Base-by-base conservation (phyloP, 805 yeast species). In the Lachancea dasiensis region DNA sequence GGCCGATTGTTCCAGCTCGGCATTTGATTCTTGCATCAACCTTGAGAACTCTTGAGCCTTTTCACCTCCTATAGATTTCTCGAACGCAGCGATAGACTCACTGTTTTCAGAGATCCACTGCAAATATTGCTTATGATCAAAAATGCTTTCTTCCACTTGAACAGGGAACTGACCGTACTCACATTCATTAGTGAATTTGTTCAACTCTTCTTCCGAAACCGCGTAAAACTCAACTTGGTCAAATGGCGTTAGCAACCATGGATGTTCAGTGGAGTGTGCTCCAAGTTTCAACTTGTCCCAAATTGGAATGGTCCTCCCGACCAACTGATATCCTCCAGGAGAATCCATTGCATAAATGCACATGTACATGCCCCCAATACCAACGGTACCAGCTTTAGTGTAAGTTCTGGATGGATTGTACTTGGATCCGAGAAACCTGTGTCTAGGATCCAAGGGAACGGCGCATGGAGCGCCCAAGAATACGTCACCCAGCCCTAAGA, bases 391-490 rank as follows among this genome's bases (percentile, higher is more conserved):
- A 57, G 86, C 86, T 27, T 96, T 95, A 2, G 98, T 90, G 68
- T 73, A 89, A 1, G 97, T 86, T 69, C 98, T 77, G 10, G 96
- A 84, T 27, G 98, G 98, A 59, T 90, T 90, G 67, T 90, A 92
- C 65, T 90, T 90, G 21, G 95, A 74, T 27, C 97, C 98, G 40
- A 90, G 67, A 43, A 87, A 73, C 54, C 97, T 75, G 54, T 89
- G 97, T 54, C 97, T 79, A 41, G 98, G 98, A 61, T 92, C 97
- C 50, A 90, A 74, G 26, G 98, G 97, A 49, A 90, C 95, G 1
- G 97, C 97, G 70, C 97, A 89, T 20, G 98, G 98, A 3, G 98
- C 96, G 34, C 97, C 97, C 51, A 92, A 71, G 66, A 89, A 90
- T 19, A 92, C 97, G 63, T 92, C 98, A 57, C 97, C 98, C 37